Conservation (phyloP, 176 grass and related monocot genomes). For the Otatea glauca region DNA sequence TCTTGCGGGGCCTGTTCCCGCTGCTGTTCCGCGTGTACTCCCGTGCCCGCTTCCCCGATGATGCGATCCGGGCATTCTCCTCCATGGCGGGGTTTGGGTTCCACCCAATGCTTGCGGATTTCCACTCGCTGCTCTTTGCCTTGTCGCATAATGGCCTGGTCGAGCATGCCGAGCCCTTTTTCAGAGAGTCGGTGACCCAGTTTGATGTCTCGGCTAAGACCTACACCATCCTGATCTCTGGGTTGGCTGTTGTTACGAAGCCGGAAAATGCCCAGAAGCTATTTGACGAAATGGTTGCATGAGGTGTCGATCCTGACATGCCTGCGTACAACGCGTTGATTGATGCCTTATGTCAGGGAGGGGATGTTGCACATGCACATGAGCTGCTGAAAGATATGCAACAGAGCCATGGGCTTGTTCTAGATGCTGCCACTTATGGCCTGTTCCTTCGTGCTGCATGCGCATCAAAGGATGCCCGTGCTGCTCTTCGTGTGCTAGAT, state of each 20-base stretch:
- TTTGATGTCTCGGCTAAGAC: slow-evolving; percentile 61
- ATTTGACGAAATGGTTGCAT: slow-evolving; percentile 77
- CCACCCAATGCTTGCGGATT: slow-evolving; percentile 46
- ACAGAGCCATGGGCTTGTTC: slow-evolving; percentile 49
- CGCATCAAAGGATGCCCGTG: slow-evolving; percentile 58
- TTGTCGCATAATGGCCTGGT: slow-evolving; percentile 74
- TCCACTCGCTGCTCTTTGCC: slow-evolving; percentile 67
- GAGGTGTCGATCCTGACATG: slow-evolving; percentile 47
- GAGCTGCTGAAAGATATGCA: slow-evolving; percentile 66
- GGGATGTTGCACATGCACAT: slow-evolving; percentile 52
- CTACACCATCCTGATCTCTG: slow-evolving; percentile 81
- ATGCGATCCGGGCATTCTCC: slow-evolving; percentile 61
- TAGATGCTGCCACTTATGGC: slow-evolving; percentile 71
- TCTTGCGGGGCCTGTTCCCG: slow-evolving; percentile 61
- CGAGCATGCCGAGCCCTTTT: slow-evolving; percentile 66
- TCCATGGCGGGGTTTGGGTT: slow-evolving; percentile 69
- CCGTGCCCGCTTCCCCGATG: slow-evolving; percentile 57
- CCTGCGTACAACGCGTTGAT: slow-evolving; percentile 66
- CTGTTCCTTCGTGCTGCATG: slow-evolving; percentile 66
- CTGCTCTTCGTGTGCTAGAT: slow-evolving; percentile 67
- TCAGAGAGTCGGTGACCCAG: slow-evolving; percentile 35
- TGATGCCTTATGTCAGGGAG: slow-evolving; percentile 59
- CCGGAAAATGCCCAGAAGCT: slow-evolving; percentile 47
- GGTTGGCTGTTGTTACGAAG: slow-evolving; percentile 59
- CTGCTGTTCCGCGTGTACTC: slow-evolving; percentile 81